Evolutionary conservation across 2,329 filamentous ascomycete genomes (phyloP).

Genomic region (Fusarium nurragi): DNA sequence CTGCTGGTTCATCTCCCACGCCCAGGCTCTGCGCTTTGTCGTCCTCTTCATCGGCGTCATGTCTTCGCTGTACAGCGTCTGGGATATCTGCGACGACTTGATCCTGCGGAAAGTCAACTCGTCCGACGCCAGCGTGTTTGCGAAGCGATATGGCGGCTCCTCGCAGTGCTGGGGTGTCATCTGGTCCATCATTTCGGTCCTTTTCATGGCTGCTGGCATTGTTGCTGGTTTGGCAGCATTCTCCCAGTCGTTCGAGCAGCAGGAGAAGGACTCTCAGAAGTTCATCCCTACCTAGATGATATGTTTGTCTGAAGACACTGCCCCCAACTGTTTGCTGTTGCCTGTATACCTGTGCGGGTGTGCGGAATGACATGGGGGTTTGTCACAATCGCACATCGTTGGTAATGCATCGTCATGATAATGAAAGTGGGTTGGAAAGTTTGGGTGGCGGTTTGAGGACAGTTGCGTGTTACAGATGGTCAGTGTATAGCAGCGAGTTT

Average conservation of each 20-base stretch:
- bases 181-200: slow-evolving; percentile 77
- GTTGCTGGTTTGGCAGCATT: slow-evolving; percentile 82
- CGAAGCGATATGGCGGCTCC: slow-evolving; percentile 79
- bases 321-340: neutral
- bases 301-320: neutral
- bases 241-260: slow-evolving; percentile 73
- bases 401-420: slow-evolving; percentile 29
- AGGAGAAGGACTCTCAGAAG: slow-evolving; percentile 72
- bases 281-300: slow-evolving; percentile 64
- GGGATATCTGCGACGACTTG: slow-evolving; percentile 87
- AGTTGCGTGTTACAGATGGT: slow-evolving; percentile 7
- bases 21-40: slow-evolving; percentile 76
- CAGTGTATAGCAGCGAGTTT: slow-evolving; percentile 1
- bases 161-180: slow-evolving; percentile 84
- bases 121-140: slow-evolving; percentile 82
- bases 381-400: neutral
- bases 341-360: neutral
- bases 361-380: neutral
- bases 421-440: slow-evolving; percentile 8
- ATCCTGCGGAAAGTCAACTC: slow-evolving; percentile 83
- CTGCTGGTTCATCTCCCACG: slow-evolving; percentile 83
- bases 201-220: slow-evolving; percentile 78
- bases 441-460: neutral
- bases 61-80: slow-evolving; percentile 81
- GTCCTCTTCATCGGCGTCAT: slow-evolving; percentile 85